A percentile compares a stretch with the other conserved stretches of the same genome.
Conservation (phyloP, 805 yeast species). For the Metschnikowia corniflorae region DNA sequence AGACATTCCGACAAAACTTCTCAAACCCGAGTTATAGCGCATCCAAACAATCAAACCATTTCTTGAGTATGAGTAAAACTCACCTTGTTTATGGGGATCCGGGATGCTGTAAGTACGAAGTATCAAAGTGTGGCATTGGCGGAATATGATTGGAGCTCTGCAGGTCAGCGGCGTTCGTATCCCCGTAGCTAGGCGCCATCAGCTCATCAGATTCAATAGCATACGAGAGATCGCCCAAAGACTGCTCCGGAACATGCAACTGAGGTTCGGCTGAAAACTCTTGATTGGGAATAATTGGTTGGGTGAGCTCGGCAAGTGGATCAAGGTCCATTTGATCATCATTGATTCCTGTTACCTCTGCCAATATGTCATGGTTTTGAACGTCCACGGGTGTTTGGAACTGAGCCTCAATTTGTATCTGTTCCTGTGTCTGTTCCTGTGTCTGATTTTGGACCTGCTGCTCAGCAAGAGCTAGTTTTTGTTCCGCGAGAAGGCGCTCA, state of each 20-base stretch:
- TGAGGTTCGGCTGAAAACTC: too few species aligned
- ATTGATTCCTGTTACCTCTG: too few species aligned
- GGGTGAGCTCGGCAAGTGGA: too few species aligned
- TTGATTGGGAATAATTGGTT: too few species aligned
- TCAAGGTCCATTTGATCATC: too few species aligned
- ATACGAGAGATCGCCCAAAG: conserved; percentile 6
- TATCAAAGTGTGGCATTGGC: conserved; percentile 2
- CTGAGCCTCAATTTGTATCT: not conserved
- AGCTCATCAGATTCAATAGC: conserved; percentile 5
- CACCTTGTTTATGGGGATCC: conserved; percentile 4
- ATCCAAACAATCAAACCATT: too few species aligned
- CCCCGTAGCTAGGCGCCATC: conserved; percentile 6
- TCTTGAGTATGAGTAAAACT: too few species aligned
- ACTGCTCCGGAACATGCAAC: conserved; percentile 5
- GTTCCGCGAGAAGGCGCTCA: conserved; percentile 2
- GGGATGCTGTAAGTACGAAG: conserved; percentile 4
- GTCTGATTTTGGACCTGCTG: not conserved
- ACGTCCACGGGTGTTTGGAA: too few species aligned
- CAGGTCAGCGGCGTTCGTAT: not conserved
- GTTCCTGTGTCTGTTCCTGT: not conserved
- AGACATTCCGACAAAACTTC: too few species aligned
- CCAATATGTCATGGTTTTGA: too few species aligned
- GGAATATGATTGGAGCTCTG: conserved; percentile 2
- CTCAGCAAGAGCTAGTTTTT: conserved; percentile 1
- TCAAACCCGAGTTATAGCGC: too few species aligned